Base-by-base conservation (phyloP, 2,329 filamentous ascomycete genomes). In the Colletotrichum falcatum region DNA sequence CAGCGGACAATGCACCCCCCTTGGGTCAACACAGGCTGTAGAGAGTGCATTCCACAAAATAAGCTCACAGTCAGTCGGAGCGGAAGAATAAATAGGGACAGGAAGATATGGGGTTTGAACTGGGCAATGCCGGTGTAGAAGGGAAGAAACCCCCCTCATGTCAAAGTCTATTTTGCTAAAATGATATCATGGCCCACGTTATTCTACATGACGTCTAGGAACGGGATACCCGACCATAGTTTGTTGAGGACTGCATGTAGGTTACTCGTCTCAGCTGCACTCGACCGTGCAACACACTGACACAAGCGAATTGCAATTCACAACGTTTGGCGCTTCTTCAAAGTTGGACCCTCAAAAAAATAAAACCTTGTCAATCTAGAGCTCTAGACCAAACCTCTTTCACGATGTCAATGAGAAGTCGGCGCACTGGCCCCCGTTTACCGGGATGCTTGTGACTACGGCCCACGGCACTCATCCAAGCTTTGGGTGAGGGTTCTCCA, bases 401-500 rank as follows among this genome's bases (percentile, higher is more conserved):
- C 14, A 55, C 2, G 28, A n/a, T 23, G 30, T 23, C 9, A 5
- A 23, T 35, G 20, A 37, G 12, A 3, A 37, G 20, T n/a, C 12
- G 53, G 20, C 18, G 6, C 53, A 35, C 30, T n/a, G 53, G 33
- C 39, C 39, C 39, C 18, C 7, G 5, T 8, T 1, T 20, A 20
- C 39, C 39, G 37, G 14, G 33, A 61, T 42, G 30, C 30, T 48
- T 37, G 1, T 49, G 33, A 44, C 42, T 30, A 20, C 3, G 12
- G 20, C 2, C 33, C 8, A 9, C 9, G 18, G n/a, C 3, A n/a
- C 37, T 53, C 16, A 65, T 33, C 46, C 63, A 28, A 61, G 2
- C 18, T 44, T 61, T 14, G 44, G 55, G 5, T 16, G 28, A 14
- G 63, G 20, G 12, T 46, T 39, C 9, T 48, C 58, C 12, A 75